Base-by-base conservation (phyloP, 495 filamentous ascomycete species). In the Trichocladium uniseriatum region DNA sequence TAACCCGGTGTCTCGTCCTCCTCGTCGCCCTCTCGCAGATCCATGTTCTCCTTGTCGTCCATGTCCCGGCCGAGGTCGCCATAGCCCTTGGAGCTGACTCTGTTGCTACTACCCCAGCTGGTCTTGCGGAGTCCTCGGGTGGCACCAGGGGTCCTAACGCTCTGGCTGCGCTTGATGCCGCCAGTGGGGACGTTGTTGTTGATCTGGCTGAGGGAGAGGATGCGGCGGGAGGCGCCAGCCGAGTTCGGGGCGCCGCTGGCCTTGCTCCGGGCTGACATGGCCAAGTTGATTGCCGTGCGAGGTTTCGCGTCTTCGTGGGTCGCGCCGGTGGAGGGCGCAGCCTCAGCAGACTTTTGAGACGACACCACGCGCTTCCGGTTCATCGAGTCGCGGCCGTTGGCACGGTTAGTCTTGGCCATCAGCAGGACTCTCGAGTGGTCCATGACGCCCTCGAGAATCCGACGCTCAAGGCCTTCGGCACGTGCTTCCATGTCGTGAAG, bases 371-470 rank as follows among this genome's bases (percentile, higher is more conserved):
- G 77, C 64, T 87, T 89, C 41, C 86, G 76, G 66, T 75, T 83
- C 80, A 87, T 86, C 51, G 63, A 68, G 51, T 70, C 71, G 15
- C 55, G 59, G 5, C 68, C 64, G 51, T 65, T 67, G 52, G 64
- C 59, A 49, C 61, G 49, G 52, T 64, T 62, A 8, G 67, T 69
- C 58, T 83, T 81, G 14, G 79, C 78, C 49, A 94, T 79, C 36
- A 96, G 77, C 15, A 97, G 72, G 6, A 84, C 81, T 16, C 89
- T 83, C 28, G 92, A 95, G 58, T 96, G 90, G 59, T 98, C 89
- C 52, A 98, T 88, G 34, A 97, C 87, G 24, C 89, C 88, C 49
- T 97, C 91, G 24, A 98, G 69, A 50, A 98, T 95, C 9, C 91
- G 79, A 38, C 90, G 83, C 69, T 98, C 92, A 1, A 98, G 74